Percentiles rank a stretch among this genome's conserved stretches.
Conservation (phyloP, 139 green algal species). For the Coccomyxa sp. region DNA sequence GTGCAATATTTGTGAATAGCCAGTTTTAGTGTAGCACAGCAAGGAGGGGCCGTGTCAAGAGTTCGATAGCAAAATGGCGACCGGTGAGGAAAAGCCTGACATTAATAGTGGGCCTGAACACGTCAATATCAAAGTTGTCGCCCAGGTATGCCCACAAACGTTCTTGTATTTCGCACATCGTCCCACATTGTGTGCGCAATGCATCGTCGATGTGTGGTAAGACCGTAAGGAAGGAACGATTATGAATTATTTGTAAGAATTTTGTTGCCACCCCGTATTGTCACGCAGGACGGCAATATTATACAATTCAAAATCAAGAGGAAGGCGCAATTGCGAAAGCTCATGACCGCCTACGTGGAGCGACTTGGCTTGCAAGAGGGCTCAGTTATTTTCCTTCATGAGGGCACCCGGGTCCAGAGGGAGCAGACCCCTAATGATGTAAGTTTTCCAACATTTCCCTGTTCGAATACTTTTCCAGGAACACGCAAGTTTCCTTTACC, state of each 20-base stretch:
- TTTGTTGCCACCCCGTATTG: neutral
- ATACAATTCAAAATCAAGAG: constrained; percentile 53
- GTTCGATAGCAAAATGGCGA: neutral
- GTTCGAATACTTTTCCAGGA: neutral
- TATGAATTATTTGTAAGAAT: neutral
- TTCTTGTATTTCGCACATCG: neutral
- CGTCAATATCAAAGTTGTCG: constrained; percentile 11
- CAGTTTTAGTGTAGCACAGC: neutral
- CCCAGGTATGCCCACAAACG: neutral
- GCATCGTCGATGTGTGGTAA: neutral
- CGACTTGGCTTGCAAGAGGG: constrained; percentile 26
- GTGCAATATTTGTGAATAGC: neutral
- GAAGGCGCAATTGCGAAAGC: constrained; percentile 35
- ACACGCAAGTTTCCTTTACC: neutral
- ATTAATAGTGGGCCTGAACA: neutral
- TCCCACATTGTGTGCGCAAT: neutral
- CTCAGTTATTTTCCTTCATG: constrained; percentile 45
- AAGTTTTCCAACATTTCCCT: neutral
- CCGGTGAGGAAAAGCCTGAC: constrained; percentile 8
- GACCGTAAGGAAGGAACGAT: neutral
- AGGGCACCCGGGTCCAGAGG: constrained; percentile 19
- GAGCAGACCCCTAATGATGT: constrained; percentile 47
- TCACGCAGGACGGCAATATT: constrained; percentile 43
- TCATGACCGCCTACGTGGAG: constrained; percentile 55
- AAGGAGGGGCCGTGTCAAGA: no score